Conservation (phyloP, 768 basidiomycete genomes). For the Suillus paluster region DNA sequence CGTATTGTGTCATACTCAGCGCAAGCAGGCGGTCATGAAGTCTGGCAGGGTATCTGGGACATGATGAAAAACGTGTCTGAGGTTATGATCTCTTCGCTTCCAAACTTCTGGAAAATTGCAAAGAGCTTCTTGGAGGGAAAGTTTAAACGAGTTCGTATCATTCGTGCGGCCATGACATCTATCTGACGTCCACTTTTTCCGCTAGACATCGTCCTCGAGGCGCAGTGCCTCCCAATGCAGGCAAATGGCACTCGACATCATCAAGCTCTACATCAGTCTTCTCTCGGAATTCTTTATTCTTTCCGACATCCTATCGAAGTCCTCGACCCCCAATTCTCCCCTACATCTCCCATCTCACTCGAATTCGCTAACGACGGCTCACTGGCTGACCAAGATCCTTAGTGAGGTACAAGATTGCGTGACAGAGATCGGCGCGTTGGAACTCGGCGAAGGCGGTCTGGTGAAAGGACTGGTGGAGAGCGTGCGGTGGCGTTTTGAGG, state of each 20-base stretch:
- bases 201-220: constrained; percentile 51
- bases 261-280: constrained; percentile 83
- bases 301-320: constrained; percentile 72
- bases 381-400: constrained; percentile 80
- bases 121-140: constrained; percentile 92
- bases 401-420: constrained; percentile 87
- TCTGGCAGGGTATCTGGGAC: constrained; percentile 80
- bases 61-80: constrained; percentile 91
- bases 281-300: constrained; percentile 86
- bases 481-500: constrained; percentile 86
- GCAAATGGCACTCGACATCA: constrained; percentile 86
- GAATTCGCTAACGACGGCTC: constrained; percentile 80
- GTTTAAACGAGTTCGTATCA: constrained; percentile 67
- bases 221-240: constrained; percentile 84
- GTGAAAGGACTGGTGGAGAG: constrained; percentile 77
- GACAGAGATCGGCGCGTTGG: constrained; percentile 78
- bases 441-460: constrained; percentile 77
- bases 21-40: constrained; percentile 69
- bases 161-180: background rate
- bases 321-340: constrained; percentile 46
- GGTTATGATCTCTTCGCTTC: constrained; percentile 79
- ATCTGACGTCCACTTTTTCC: constrained; percentile 17
- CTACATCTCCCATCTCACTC: constrained; percentile 69
- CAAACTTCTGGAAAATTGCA: constrained; percentile 93
- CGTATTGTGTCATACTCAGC: constrained; percentile 49